Base-by-base conservation (phyloP, 306 rosid genomes). In the Herpetospermum pedunculosum region DNA sequence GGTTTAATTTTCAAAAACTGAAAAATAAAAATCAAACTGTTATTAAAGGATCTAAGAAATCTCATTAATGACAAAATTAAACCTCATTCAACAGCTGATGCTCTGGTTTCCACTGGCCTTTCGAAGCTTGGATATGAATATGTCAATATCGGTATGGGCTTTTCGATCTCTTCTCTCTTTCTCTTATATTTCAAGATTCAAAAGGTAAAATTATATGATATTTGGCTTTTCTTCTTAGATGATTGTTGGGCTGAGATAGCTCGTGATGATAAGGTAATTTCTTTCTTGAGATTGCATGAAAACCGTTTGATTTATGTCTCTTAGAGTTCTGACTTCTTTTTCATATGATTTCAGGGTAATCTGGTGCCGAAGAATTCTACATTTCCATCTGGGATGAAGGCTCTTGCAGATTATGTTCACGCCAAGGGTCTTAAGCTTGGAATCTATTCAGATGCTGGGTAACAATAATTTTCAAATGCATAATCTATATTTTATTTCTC, bases 371-470 rank as follows among this genome's bases (percentile, higher is more conserved):
- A 87, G 84, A 88, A 85, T 28, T 85, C 97, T 26, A 89, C 97
- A 73, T 94, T 94, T 74, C 96, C 97, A 53, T 89, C 97, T 32
- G 99, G 99, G 26, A 88, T 94, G 41, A 91, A 89, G 84, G 89
- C 91, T 75, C 92, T 91, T 29, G 95, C 97, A 71, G 95, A 91
- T 62, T 91, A 94, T 78, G 96, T 94, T 75, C 99, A 94, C 77
- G 76, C 85, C 81, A 91, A 88, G 84, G 99, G 96, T 74, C 97
- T 94, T 58, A 91, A 91, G 86, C 87, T 94, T 52, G 99, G 99
- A 70, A 94, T 94, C 60, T 94, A 94, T 81, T 87, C 99, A 25
- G 99, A 94, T 89, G 94, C 97, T 50, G 99, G 99, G 96, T 94
- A 91, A 79, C 48, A 29, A 50, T 48, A 28, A 52, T 21, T 19